Conservation (phyloP, 192 early-diverging fungal genomes). For the Dispira parvispora region DNA sequence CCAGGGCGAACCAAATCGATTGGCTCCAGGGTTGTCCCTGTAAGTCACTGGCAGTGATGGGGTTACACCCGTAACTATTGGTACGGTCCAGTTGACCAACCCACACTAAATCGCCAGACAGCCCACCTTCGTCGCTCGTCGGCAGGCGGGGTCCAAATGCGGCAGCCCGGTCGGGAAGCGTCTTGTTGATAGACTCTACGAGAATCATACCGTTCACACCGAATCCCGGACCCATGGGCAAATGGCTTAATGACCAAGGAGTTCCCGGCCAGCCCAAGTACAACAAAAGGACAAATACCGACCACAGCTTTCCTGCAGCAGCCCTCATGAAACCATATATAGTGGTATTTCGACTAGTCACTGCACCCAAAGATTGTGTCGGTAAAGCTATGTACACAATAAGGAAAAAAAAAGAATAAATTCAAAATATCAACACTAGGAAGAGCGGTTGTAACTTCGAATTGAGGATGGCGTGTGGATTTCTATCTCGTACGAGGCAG, state of each 20-base stretch:
- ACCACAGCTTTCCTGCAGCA: not conserved
- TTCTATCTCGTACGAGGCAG: too few species aligned
- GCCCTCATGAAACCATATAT: too few species aligned
- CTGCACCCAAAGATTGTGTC: too few species aligned
- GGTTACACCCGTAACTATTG: constrained; percentile 42
- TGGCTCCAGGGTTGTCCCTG: constrained; percentile 14
- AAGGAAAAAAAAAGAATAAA: too few species aligned
- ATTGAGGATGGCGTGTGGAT: too few species aligned
- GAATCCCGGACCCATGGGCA: not conserved
- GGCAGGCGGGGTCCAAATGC: constrained; percentile 67
- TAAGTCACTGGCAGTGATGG: constrained; percentile 12
- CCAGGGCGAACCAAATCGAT: constrained; percentile 62
- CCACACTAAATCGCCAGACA: constrained; percentile 47
- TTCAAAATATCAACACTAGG: too few species aligned
- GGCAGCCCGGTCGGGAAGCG: constrained; percentile 42
- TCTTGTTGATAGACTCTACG: not conserved
- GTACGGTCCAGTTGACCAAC: constrained; percentile 30
- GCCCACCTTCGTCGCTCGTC: constrained; percentile 36
- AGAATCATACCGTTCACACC: constrained; percentile 3
- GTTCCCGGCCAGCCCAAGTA: not conserved
- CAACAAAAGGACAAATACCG: not conserved
- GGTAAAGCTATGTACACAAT: too few species aligned
- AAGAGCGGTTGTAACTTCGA: too few species aligned
- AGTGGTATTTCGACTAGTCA: too few species aligned
- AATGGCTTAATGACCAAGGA: not conserved